Evolutionary conservation across 805 yeast genomes (phyloP).

Genomic region (Maudiozyma saulgeensis): DNA sequence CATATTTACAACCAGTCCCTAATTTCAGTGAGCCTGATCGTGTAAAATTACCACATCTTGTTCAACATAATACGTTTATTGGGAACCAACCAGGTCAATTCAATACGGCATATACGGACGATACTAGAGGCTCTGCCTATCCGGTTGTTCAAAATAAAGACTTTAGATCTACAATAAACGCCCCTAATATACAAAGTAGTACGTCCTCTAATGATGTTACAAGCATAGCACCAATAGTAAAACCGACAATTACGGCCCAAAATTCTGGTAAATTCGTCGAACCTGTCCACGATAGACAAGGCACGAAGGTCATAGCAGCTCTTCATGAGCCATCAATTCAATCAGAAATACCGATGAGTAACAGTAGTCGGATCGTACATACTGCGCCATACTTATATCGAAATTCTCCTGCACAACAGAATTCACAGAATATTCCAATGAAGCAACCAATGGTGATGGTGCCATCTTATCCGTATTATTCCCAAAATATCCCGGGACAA

Average conservation of each 20-base stretch:
- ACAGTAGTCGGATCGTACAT: not conserved
- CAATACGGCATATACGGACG: not conserved
- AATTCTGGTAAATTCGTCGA: too few species aligned
- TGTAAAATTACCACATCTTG: not conserved
- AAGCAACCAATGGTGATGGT: conserved; percentile 4
- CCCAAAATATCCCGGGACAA: not conserved
- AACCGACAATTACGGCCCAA: too few species aligned
- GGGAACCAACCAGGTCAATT: not conserved
- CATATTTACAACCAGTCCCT: too few species aligned
- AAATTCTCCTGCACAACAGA: not conserved
- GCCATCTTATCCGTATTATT: conserved; percentile 8
- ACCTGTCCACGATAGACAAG: too few species aligned
- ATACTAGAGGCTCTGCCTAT: too few species aligned
- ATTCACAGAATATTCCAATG: not conserved
- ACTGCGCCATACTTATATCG: not conserved
- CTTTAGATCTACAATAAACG: too few species aligned
- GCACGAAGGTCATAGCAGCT: too few species aligned
- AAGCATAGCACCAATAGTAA: too few species aligned
- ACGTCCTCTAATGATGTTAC: too few species aligned
- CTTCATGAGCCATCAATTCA: not conserved
- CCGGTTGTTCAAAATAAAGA: too few species aligned
- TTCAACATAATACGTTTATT: not conserved
- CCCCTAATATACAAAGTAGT: too few species aligned
- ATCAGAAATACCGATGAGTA: not conserved
- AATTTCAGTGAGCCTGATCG: not conserved